A percentile compares a stretch with the other conserved stretches of the same genome.
These are phyloP conservation scores for Irineochytrium annulatum DNA, from an alignment of 192 early-diverging fungal species.

Conservation along the genomic window DNA sequence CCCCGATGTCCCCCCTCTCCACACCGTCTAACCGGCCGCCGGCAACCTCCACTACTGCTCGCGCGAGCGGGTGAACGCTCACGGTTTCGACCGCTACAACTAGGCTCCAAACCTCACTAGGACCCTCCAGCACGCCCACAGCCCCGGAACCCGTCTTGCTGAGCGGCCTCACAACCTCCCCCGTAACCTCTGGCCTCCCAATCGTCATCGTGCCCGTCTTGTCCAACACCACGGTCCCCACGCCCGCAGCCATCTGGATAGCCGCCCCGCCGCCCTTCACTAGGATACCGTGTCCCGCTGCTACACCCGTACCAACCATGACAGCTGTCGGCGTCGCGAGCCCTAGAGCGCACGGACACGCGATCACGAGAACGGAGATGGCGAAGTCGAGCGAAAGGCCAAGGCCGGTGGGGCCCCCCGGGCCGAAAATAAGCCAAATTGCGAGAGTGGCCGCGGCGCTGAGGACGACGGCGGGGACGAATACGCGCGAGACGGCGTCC, in stretches of 20 bases:
- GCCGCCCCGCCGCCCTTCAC: slow-evolving; percentile 77
- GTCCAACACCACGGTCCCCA: slow-evolving; percentile 70
- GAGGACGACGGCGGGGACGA: slow-evolving; percentile 83
- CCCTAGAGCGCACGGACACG: slow-evolving; percentile 95
- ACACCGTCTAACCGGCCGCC: not conserved
- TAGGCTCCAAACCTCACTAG: slow-evolving; percentile 28
- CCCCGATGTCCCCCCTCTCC: slow-evolving; percentile 17
- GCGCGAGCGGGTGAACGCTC: slow-evolving; percentile 70
- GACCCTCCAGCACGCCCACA: slow-evolving; percentile 15
- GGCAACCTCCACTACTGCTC: slow-evolving; percentile 43
- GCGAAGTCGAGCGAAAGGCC: slow-evolving; percentile 32
- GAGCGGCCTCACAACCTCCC: not conserved
- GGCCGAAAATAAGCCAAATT: slow-evolving; percentile 61
- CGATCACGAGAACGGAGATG: slow-evolving; percentile 93
- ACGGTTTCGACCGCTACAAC: slow-evolving; percentile 26
- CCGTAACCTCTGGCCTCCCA: slow-evolving; percentile 64
- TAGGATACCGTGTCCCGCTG: slow-evolving; percentile 88
- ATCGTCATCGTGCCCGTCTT: slow-evolving; percentile 80
- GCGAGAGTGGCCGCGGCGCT: slow-evolving; percentile 68
- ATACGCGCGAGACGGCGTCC: slow-evolving; percentile 79
- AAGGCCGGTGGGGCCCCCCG: not conserved
- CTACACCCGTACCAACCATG: slow-evolving; percentile 98
- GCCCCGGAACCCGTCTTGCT: not conserved
- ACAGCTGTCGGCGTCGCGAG: slow-evolving; percentile 96
- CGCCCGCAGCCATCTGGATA: slow-evolving; percentile 58